Percentiles rank a stretch among this genome's conserved stretches.
These are phyloP conservation scores for Vaccinium macrocarpon DNA, from an alignment of 148 eudicot genomes.

Conservation along the genomic window DNA sequence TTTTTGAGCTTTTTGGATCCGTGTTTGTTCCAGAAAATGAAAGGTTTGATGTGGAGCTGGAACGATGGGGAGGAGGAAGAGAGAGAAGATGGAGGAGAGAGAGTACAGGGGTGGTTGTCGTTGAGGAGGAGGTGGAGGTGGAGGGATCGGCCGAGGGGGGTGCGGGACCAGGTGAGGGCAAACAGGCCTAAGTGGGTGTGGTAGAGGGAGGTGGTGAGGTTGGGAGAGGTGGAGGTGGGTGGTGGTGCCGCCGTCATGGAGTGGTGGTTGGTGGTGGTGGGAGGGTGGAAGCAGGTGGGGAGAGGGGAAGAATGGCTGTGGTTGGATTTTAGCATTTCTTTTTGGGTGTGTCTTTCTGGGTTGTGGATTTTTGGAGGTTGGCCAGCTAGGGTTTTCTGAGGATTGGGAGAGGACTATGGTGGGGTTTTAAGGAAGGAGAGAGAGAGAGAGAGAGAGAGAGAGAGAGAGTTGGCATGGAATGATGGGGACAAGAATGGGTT, in stretches of 20 bases:
- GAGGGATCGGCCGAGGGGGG: conserved; percentile 43
- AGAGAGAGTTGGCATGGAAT: background rate
- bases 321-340: background rate
- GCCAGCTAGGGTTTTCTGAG: background rate
- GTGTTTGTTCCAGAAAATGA: conserved; percentile 49
- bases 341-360: background rate
- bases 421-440: background rate
- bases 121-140: conserved; percentile 38
- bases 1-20: conserved; percentile 40
- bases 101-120: conserved; percentile 16
- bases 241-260: conserved; percentile 22
- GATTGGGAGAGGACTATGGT: background rate
- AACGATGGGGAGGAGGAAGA: conserved; percentile 42
- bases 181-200: conserved; percentile 54
- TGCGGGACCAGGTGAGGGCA: conserved; percentile 62
- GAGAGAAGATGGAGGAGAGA: conserved; percentile 6
- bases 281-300: conserved; percentile 47
- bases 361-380: background rate
- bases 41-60: conserved; percentile 53
- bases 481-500: conserved; percentile 4
- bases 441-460: conserved; percentile 6
- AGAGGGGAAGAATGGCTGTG: conserved; percentile 29
- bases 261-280: conserved; percentile 23
- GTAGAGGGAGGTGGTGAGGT: conserved; percentile 62
- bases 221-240: conserved; percentile 34